These are phyloP conservation scores for Chaetoceros muelleri DNA, from an alignment of 108 stramenopile genomes.

Conservation along the genomic window DNA sequence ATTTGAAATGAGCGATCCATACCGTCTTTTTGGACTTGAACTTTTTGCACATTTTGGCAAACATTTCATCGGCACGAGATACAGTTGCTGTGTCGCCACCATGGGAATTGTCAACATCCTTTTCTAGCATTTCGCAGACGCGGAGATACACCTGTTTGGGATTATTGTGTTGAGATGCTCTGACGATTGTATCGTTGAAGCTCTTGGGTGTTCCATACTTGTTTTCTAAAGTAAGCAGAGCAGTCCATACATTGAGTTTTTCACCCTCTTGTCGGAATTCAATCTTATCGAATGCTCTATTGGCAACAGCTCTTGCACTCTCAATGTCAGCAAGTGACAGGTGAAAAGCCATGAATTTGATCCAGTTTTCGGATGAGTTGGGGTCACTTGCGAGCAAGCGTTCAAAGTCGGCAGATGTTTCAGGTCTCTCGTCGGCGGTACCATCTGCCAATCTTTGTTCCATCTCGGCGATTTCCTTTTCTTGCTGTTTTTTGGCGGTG, in stretches of 20 bases:
- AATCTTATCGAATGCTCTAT: slow-evolving; percentile 83
- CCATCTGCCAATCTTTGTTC: slow-evolving; percentile 84
- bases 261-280: slow-evolving; percentile 86
- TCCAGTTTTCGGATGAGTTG: slow-evolving; percentile 87
- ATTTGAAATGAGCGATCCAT: slow-evolving; percentile 81
- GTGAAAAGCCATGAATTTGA: slow-evolving; percentile 95
- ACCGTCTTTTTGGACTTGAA: slow-evolving; percentile 85
- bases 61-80: slow-evolving; percentile 59
- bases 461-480: slow-evolving; percentile 58
- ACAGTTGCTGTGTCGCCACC: slow-evolving; percentile 19
- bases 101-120: slow-evolving; percentile 30
- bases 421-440: slow-evolving; percentile 79
- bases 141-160: slow-evolving; percentile 86
- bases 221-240: slow-evolving; percentile 86
- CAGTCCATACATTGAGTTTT: slow-evolving; percentile 93
- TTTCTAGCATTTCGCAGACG: slow-evolving; percentile 77
- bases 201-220: slow-evolving; percentile 76
- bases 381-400: slow-evolving; percentile 85
- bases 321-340: slow-evolving; percentile 87
- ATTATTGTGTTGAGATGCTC: slow-evolving; percentile 84
- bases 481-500: slow-evolving; percentile 54
- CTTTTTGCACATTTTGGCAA: slow-evolving; percentile 77
- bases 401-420: slow-evolving; percentile 91
- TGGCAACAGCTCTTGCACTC: slow-evolving; percentile 79
- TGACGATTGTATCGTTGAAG: slow-evolving; percentile 56